Evolutionary conservation across 805 yeast genomes (phyloP).

Genomic region (Komagataella ulmi): DNA sequence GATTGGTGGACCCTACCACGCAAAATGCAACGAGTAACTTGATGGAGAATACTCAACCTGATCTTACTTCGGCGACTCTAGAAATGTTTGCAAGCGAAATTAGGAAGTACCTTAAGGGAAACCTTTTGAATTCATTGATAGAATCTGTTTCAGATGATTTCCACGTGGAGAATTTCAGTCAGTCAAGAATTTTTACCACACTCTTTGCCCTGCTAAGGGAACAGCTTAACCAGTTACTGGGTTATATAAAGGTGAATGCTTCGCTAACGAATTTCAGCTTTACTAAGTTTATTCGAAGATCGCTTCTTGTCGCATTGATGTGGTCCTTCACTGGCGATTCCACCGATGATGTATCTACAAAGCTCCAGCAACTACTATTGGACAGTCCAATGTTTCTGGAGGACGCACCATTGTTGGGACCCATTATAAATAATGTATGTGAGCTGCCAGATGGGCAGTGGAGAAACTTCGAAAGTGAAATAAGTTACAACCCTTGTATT

Average conservation of each 20-base stretch:
- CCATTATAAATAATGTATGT: background rate
- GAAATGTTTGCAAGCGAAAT: background rate
- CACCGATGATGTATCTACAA: background rate
- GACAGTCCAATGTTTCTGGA: background rate
- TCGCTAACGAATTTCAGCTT: conserved; percentile 6
- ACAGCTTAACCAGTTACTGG: conserved; percentile 17
- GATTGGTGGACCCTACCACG: background rate
- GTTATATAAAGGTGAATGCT: conserved; percentile 9
- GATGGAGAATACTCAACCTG: background rate
- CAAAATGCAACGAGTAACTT: background rate
- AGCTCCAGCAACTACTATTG: background rate
- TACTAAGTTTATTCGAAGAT: background rate
- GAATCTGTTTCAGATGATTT: conserved; percentile 12
- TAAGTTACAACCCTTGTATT: background rate
- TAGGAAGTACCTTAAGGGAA: background rate
- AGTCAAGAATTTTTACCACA: conserved; percentile 22
- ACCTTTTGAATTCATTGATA: conserved; percentile 10
- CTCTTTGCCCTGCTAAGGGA: conserved; percentile 25
- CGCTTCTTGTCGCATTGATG: background rate
- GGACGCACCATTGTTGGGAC: background rate
- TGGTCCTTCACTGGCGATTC: background rate
- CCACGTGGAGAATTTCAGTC: conserved; percentile 42
- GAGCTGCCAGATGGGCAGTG: background rate
- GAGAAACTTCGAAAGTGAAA: background rate
- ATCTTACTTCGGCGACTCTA: background rate